phyloP scores from a whole-genome alignment of 148 eudicot species.

The Diospyros lotus region DNA sequence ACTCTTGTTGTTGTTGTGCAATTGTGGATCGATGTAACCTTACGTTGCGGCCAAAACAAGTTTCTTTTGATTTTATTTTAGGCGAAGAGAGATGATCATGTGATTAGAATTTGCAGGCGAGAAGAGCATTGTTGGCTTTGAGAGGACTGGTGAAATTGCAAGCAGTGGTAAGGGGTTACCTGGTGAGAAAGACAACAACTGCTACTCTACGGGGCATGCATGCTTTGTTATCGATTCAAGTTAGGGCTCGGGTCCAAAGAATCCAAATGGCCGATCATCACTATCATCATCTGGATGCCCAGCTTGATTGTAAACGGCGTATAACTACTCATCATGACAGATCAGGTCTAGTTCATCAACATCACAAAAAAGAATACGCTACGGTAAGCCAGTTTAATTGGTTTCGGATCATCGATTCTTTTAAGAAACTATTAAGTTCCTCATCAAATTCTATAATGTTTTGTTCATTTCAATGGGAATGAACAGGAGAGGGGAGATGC shows the following conservation, averaged over 20 bases:
- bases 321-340: too few species aligned
- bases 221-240: conserved; percentile 40
- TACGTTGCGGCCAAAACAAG: too few species aligned
- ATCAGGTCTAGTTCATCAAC: too few species aligned
- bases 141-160: conserved; percentile 41
- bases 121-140: conserved; percentile 39
- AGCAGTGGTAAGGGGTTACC: conserved; percentile 43
- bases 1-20: background rate
- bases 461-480: too few species aligned
- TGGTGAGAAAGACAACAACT: conserved; percentile 38
- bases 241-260: conserved; percentile 38
- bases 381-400: background rate
- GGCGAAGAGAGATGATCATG: background rate
- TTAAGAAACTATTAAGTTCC: too few species aligned
- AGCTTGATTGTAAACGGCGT: too few species aligned
- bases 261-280: conserved; percentile 22
- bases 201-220: conserved; percentile 33
- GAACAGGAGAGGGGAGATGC: background rate
- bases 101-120: conserved; percentile 24
- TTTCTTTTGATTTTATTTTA: background rate
- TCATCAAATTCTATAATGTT: too few species aligned
- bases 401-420: too few species aligned
- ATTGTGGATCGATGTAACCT: too few species aligned
- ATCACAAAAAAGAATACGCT: background rate
- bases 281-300: background rate